These are phyloP conservation scores for Xylariales sp. DNA, from an alignment of 2,329 filamentous ascomycete species.

Conservation along the genomic window DNA sequence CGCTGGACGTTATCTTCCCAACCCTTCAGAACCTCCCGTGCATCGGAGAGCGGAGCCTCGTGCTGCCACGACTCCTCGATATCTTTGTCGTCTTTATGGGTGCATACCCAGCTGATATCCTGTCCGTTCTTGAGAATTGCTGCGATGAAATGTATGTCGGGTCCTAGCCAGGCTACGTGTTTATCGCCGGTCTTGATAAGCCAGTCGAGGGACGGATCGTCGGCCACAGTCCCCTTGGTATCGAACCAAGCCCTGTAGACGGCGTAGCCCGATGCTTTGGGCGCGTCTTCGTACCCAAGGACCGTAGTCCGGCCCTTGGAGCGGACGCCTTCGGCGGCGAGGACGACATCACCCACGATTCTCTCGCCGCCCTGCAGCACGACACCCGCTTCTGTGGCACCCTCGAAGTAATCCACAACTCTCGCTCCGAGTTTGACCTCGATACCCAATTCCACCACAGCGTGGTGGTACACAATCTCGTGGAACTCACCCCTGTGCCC, in stretches of 20 bases:
- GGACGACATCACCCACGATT: slow-evolving; percentile 36
- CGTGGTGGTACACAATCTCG: slow-evolving; percentile 46
- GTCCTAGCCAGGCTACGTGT: slow-evolving; percentile 48
- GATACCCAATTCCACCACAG: slow-evolving; percentile 41
- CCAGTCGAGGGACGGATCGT: slow-evolving; percentile 36
- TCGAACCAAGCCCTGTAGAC: slow-evolving; percentile 42
- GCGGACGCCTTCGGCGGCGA: slow-evolving; percentile 44
- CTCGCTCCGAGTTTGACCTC: slow-evolving; percentile 39
- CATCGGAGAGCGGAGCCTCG: slow-evolving; percentile 19
- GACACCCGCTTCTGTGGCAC: slow-evolving; percentile 29
- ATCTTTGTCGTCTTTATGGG: slow-evolving; percentile 34
- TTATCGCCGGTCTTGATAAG: slow-evolving; percentile 45
- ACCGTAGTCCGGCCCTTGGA: slow-evolving; percentile 42
- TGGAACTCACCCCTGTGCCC: slow-evolving; percentile 51
- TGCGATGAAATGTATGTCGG: slow-evolving; percentile 47
- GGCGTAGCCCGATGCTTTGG: slow-evolving; percentile 38
- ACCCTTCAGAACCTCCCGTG: slow-evolving; percentile 25
- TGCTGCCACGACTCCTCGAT: slow-evolving; percentile 24
- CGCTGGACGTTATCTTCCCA: slow-evolving; percentile 32
- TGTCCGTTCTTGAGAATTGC: slow-evolving; percentile 47
- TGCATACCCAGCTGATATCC: slow-evolving; percentile 52
- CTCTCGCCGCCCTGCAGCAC: slow-evolving; percentile 36
- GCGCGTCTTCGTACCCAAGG: slow-evolving; percentile 37
- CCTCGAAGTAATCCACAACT: slow-evolving; percentile 44
- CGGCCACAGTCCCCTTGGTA: slow-evolving; percentile 34